A percentile compares a stretch with the other conserved stretches of the same genome.
These are phyloP conservation scores for Pseudocohnilembus persalinus DNA, from an alignment of 169 alveolate species.

Conservation along the genomic window DNA sequence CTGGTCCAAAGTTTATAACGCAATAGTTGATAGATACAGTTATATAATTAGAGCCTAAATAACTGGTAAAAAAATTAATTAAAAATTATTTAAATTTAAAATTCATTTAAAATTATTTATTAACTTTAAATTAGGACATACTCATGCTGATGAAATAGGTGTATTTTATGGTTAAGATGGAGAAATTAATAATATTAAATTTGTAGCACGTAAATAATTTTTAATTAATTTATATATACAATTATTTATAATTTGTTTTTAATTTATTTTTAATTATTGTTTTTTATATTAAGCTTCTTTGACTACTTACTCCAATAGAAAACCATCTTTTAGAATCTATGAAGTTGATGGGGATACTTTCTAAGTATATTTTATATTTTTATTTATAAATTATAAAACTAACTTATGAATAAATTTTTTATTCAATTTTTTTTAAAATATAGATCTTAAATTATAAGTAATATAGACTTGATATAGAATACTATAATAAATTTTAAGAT, in stretches of 20 bases:
- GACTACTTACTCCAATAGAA: constrained; percentile 4
- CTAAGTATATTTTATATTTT: background rate
- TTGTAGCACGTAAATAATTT: background rate
- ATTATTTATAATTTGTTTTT: no score
- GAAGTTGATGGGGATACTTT: constrained; percentile 17
- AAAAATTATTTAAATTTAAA: no score
- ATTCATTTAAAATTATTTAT: no score
- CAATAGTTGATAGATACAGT: background rate
- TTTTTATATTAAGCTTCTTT: no score
- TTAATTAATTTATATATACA: no score
- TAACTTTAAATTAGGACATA: background rate
- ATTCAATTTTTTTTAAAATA: background rate
- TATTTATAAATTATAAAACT: no score
- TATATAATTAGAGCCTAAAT: background rate
- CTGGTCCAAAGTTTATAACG: background rate
- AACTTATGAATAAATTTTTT: no score
- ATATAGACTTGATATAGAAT: background rate
- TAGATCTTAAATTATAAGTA: background rate
- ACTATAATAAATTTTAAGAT: background rate
- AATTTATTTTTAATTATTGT: no score
- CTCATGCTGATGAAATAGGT: constrained; percentile 5
- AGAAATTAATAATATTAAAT: background rate
- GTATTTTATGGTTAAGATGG: background rate
- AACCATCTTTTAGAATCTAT: constrained; percentile 18
- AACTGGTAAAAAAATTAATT: background rate